Conservation (phyloP, 352 stramenopile genomes). For the Globisporangium yorkense region DNA sequence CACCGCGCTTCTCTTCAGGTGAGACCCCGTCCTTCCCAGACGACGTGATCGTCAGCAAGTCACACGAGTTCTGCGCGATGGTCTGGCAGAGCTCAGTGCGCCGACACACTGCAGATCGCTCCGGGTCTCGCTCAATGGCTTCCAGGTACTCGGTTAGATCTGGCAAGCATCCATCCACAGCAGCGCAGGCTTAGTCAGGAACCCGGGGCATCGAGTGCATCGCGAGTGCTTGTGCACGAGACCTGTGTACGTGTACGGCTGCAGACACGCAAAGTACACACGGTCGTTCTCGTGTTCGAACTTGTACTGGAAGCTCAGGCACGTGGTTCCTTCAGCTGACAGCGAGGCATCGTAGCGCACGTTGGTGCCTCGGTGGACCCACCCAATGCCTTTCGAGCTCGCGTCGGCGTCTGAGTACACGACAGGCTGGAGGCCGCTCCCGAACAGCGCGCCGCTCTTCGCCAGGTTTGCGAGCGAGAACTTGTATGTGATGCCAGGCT, state of each 20-base stretch:
- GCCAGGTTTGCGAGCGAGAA: conserved; percentile 79
- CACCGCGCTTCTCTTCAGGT: conserved; percentile 44
- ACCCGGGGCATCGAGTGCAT: not conserved
- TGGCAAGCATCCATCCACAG: conserved; percentile 5
- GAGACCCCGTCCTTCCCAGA: conserved; percentile 29
- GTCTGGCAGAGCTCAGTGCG: conserved; percentile 80
- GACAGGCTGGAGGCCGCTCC: conserved; percentile 69
- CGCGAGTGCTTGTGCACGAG: not conserved
- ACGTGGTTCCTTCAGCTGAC: conserved; percentile 33
- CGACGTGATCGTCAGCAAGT: conserved; percentile 88
- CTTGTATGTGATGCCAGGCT: conserved; percentile 39
- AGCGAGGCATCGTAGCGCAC: conserved; percentile 56
- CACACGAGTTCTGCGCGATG: conserved; percentile 76
- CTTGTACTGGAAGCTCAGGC: conserved; percentile 64
- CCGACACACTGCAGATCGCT: conserved; percentile 34
- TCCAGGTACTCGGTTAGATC: conserved; percentile 75
- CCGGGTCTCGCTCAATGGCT: conserved; percentile 41
- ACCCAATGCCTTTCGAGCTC: conserved; percentile 32
- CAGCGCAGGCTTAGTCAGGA: not conserved
- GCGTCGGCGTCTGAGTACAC: conserved; percentile 69
- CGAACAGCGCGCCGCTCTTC: conserved; percentile 81
- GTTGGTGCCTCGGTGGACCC: conserved; percentile 51
- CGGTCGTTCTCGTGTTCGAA: conserved; percentile 63
- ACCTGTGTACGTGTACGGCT: conserved; percentile 88
- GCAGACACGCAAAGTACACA: conserved; percentile 80